These are phyloP conservation scores for Leccinum solheimii DNA, from an alignment of 1,284 basidiomycete species.

Conservation along the genomic window DNA sequence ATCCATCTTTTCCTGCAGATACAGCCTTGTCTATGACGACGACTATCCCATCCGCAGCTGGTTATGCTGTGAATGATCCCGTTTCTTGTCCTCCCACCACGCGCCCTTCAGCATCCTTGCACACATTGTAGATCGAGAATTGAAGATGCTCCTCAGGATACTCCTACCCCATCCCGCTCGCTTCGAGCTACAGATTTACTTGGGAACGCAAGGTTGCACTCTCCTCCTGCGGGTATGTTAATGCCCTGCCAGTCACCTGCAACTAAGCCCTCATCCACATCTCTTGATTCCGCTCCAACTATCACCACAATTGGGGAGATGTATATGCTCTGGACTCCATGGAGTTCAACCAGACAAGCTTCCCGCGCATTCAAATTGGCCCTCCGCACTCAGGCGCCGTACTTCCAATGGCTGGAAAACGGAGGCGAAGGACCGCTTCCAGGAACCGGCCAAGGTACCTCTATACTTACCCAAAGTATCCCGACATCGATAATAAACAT, in stretches of 20 bases:
- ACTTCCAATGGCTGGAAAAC: constrained; percentile 59
- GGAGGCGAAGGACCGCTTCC: constrained; percentile 34
- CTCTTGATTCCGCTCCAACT: no score
- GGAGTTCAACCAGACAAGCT: no score
- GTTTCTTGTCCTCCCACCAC: constrained; percentile 10
- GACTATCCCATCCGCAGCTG: not conserved
- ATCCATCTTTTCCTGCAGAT: constrained; percentile 24
- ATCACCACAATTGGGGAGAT: no score
- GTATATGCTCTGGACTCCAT: no score
- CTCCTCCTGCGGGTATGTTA: not conserved
- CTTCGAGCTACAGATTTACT: not conserved
- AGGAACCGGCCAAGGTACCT: constrained; percentile 23
- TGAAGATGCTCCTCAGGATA: not conserved
- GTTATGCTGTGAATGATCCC: constrained; percentile 13
- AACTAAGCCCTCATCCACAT: not conserved
- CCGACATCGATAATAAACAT: not conserved
- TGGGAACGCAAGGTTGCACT: not conserved
- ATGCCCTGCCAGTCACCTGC: not conserved
- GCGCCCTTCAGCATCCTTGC: no score
- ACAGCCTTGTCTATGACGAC: not conserved
- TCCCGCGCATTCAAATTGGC: no score
- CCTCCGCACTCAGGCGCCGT: constrained; percentile 44
- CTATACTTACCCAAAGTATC: not conserved
- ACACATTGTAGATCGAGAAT: constrained; percentile 12
- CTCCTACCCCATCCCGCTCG: not conserved